phyloP scores from a whole-genome alignment of 2,329 filamentous ascomycete species.

The Diaporthe citri region DNA sequence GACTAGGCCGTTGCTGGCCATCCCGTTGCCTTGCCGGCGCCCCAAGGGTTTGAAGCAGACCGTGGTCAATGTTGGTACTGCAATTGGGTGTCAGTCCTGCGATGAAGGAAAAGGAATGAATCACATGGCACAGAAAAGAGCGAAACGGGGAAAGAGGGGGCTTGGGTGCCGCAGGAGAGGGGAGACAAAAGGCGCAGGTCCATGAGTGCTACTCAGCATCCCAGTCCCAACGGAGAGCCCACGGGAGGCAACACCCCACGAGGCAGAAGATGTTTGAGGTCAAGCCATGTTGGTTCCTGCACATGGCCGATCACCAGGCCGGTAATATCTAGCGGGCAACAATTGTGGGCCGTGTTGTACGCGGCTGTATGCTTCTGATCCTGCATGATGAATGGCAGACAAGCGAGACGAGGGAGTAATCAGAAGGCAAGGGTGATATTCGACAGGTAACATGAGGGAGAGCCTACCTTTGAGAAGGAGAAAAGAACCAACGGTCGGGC shows the following conservation, averaged over 20 bases:
- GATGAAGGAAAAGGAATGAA: background rate
- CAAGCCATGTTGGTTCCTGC: conserved; percentile 17
- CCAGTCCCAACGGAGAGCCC: background rate
- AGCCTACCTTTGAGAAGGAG: background rate
- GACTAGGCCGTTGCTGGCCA: conserved; percentile 17
- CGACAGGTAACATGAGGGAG: background rate
- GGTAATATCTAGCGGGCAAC: background rate
- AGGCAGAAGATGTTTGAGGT: conserved; percentile 16
- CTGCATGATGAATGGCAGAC: background rate
- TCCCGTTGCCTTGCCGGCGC: background rate
- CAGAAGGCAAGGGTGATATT: conserved; percentile 8
- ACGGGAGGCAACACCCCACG: conserved; percentile 7
- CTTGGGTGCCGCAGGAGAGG: background rate
- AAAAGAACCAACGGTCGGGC: background rate
- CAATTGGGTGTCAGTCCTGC: background rate
- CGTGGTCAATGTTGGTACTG: background rate
- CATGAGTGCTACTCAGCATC: background rate
- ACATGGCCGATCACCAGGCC: conserved; percentile 9
- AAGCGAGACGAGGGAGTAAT: conserved; percentile 8
- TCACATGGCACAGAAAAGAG: background rate
- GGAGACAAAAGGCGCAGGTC: background rate
- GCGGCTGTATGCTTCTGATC: conserved; percentile 13
- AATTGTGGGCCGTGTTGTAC: conserved; percentile 17
- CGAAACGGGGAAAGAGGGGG: background rate
- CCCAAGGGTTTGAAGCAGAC: background rate